Base-by-base conservation (phyloP, 2,329 filamentous ascomycete species). In the Phoma sp. region DNA sequence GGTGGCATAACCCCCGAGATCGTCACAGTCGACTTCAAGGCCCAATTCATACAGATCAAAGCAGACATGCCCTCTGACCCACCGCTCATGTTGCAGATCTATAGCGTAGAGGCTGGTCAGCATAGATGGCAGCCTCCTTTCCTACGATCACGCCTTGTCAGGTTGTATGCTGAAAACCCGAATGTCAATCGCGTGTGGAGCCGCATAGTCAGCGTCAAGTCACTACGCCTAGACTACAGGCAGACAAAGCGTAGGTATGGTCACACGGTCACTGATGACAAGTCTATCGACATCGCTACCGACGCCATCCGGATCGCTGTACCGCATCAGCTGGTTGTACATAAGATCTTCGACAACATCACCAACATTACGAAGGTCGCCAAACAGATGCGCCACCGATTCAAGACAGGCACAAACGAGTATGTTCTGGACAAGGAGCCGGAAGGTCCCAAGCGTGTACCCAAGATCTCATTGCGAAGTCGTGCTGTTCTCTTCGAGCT, bases 321-420 rank as follows among this genome's bases (percentile, higher is more conserved):
- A 10, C 95, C 96, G 1, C 92, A 98, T 75, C 92, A 96, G 65
- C 84, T 99, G 64, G 86, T 96, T 20, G 84, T 98, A 67, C 90
- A 95, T 75, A 89, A 88, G 56, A 89, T 99, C 56, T 90, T 93
- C n/a, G 95, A 99, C 77, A 99, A 98, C 67, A 80, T 96, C 45
- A 86, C 91, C 64, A 99, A 97, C 66, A 87, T 91, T 0, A 78
- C 90, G 61, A 99, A 99, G 75, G 90, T 93, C 1, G 86, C 89
- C 14, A 84, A 93, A 69, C 95, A 99, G 68, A 83, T 99, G n/a
- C 90, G 96, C 60, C 91, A 98, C 75, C 88, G 93, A 10, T 96
- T 98, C 79, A 87, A 86, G 71, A 96, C 92, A 0, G 90, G 90
- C 0, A 92, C 88, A 0, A 90, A 93, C 62, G 91, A 96, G 57